Evolutionary conservation across 805 yeast species (phyloP), one percentile per base, ranked within the genome.

Genomic region (Teunomyces funiuensis): DNA sequence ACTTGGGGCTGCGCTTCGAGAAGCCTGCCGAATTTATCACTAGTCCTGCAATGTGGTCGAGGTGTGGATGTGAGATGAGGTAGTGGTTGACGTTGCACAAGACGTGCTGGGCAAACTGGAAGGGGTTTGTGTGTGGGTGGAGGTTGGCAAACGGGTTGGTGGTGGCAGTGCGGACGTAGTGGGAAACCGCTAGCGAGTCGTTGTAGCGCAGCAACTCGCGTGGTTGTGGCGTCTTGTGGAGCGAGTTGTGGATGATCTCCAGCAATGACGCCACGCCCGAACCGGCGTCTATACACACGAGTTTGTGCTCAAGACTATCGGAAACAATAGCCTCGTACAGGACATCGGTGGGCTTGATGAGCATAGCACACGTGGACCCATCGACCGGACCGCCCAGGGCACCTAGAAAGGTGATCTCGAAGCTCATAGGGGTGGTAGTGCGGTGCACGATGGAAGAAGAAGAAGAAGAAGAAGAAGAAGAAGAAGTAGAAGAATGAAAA

Each of bases 311-410:
- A 7, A 58, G 40, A 2, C 53, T 44, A 10, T 55, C 34, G 8
- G 49, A 44, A 4, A 65, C 49, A 19, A 73, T 63, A 8, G 65
- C 60, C n/a, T 48, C 43, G 54, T 77, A 82, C 1, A 74, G 49
- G 2, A 72, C 42, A 5, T 53, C 29, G 2, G 72, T 53, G 0
- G 88, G 82, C 53, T 86, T 85, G 14, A 89, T 50, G 40, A 89
- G 63, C 44, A 81, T 76, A 2, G 87, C 72, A 48, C 91, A 87
- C 3, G 85, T 86, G 13, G 73, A 65, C 5, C 82, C 76, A 23
- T 86, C 93, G 9, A 81, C 56, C 0, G 96, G 96, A 2, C 97
- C 97, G 5, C 97, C 97, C 2, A 87, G 77, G 17, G 86, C 77
- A 5, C 97, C 97, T 46, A 85, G 63, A 18, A 83, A 76, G 1